Percentiles rank a stretch among this genome's conserved stretches.
These are phyloP conservation scores for Chaetomidium leptoderma DNA, from an alignment of 495 filamentous ascomycete species.

Conservation along the genomic window DNA sequence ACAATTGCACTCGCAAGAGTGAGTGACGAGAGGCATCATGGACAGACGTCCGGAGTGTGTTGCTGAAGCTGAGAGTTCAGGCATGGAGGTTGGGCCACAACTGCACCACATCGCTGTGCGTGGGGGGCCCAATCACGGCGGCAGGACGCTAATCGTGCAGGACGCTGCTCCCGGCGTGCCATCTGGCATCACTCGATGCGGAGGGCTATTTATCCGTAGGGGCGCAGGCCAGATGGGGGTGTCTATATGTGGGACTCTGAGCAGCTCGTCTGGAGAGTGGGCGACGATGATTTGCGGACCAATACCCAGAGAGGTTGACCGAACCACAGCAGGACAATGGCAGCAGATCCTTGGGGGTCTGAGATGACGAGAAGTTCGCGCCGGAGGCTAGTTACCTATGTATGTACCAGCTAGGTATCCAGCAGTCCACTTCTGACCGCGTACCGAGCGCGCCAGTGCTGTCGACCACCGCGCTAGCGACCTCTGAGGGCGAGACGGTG, in stretches of 20 bases:
- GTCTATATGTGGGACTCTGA: neutral
- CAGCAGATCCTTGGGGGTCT: too few species aligned
- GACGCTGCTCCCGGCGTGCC: constrained; percentile 23
- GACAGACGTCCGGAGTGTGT: neutral
- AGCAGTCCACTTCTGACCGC: too few species aligned
- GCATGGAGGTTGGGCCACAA: constrained; percentile 34
- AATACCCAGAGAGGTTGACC: too few species aligned
- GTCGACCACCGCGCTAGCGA: neutral
- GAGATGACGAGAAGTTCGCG: too few species aligned
- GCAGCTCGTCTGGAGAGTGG: neutral
- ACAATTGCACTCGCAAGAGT: constrained; percentile 11
- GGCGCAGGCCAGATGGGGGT: constrained; percentile 13
- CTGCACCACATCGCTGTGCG: constrained; percentile 20
- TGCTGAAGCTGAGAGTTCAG: constrained; percentile 23
- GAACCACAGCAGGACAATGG: too few species aligned
- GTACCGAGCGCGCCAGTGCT: neutral
- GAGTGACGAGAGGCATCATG: neutral
- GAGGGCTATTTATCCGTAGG: constrained; percentile 23
- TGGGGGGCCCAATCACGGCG: constrained; percentile 32
- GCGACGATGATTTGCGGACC: too few species aligned
- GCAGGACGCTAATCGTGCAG: constrained; percentile 29
- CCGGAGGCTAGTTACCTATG: too few species aligned
- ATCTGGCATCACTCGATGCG: constrained; percentile 35
- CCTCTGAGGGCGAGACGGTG: constrained; percentile 4
- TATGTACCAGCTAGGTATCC: too few species aligned